Percentiles rank a stretch among this genome's conserved stretches.
Evolutionary conservation across 768 basidiomycete genomes (phyloP).

Genomic region (Solioccasus polychromus): DNA sequence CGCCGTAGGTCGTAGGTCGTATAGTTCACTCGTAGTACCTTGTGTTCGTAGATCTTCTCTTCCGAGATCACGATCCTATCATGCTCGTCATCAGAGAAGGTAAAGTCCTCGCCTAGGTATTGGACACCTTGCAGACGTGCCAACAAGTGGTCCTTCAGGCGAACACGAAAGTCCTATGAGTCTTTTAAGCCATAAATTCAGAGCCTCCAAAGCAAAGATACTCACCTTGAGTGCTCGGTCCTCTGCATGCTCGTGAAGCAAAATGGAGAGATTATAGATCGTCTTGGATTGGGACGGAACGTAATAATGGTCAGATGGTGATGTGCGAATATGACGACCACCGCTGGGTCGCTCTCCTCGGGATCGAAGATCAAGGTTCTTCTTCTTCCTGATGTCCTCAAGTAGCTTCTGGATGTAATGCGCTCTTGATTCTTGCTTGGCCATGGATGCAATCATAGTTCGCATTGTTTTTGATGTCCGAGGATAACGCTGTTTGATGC

Average conservation of each 20-base stretch:
- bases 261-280: neutral
- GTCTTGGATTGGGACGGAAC: neutral
- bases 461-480: too few species aligned
- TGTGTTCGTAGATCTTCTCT: conserved; percentile 22
- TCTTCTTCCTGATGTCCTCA: too few species aligned
- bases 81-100: conserved; percentile 23
- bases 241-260: neutral
- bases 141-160: neutral
- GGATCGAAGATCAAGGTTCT: neutral
- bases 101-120: conserved; percentile 20
- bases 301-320: neutral
- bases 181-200: neutral
- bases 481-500: neutral
- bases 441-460: too few species aligned
- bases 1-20: conserved; percentile 26
- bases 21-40: conserved; percentile 20
- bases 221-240: neutral
- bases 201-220: neutral
- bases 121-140: too few species aligned
- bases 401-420: too few species aligned
- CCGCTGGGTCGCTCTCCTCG: neutral
- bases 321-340: too few species aligned
- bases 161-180: neutral
- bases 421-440: too few species aligned
- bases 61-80: conserved; percentile 14